These are phyloP conservation scores for Pythium brachiatum DNA, from an alignment of 352 stramenopile genomes.

Conservation along the genomic window DNA sequence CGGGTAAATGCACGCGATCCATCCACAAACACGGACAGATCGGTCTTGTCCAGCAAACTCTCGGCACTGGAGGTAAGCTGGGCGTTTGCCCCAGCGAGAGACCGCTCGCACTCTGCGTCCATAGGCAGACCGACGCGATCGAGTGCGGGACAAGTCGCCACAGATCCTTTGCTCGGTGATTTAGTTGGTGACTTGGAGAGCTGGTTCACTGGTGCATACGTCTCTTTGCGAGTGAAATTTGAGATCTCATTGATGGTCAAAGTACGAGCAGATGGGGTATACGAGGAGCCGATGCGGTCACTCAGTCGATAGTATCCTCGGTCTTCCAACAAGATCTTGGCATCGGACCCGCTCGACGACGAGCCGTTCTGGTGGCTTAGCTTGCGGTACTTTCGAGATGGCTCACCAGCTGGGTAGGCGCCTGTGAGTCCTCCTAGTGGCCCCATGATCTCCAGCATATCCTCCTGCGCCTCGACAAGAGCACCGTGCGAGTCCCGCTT, in stretches of 20 bases:
- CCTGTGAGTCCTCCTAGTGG: constrained; percentile 70
- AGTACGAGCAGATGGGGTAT: constrained; percentile 61
- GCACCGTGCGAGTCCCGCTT: constrained; percentile 26
- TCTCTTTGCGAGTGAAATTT: constrained; percentile 52
- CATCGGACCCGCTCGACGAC: background rate
- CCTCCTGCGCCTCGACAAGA: constrained; percentile 29
- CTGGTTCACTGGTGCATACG: constrained; percentile 41
- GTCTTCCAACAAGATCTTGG: constrained; percentile 42
- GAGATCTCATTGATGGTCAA: constrained; percentile 74
- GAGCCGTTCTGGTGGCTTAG: constrained; percentile 9
- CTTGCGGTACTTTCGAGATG: constrained; percentile 32
- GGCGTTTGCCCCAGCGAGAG: background rate
- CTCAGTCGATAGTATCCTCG: constrained; percentile 77
- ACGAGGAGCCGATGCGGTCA: constrained; percentile 74
- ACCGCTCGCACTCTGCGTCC: constrained; percentile 11
- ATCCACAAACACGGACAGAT: constrained; percentile 53
- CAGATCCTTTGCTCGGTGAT: constrained; percentile 31
- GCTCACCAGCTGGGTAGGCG: constrained; percentile 20
- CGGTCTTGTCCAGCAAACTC: constrained; percentile 15
- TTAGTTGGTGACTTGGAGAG: constrained; percentile 30
- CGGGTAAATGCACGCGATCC: constrained; percentile 56
- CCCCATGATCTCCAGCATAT: constrained; percentile 67
- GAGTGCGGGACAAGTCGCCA: constrained; percentile 56
- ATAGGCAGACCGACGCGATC: constrained; percentile 25
- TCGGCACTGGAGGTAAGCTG: background rate